phyloP scores from a whole-genome alignment of 768 basidiomycete species.

The Tylopilus vinaceipallidus region DNA sequence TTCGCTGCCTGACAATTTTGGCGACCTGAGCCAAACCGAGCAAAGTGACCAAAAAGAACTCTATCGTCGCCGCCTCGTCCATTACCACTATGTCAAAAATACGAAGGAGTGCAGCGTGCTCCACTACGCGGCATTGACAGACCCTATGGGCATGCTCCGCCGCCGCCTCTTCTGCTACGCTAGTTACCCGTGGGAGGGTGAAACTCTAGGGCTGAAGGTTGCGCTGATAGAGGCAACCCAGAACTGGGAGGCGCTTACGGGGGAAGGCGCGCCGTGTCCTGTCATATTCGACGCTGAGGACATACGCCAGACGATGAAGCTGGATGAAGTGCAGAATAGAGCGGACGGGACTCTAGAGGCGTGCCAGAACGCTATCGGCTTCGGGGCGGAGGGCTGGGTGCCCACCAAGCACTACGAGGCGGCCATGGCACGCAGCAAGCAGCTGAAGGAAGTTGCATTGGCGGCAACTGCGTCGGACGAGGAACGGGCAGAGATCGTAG shows the following conservation, averaged over 20 bases:
- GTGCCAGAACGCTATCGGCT: background rate
- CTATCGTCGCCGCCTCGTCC: background rate
- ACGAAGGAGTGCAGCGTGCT: background rate
- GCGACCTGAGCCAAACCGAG: background rate
- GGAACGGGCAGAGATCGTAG: constrained; percentile 36
- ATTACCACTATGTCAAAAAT: background rate
- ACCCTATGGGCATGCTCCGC: background rate
- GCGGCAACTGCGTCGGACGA: constrained; percentile 28
- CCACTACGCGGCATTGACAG: background rate
- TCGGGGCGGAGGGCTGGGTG: too few species aligned
- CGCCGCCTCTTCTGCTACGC: constrained; percentile 10
- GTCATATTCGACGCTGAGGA: background rate
- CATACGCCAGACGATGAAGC: background rate
- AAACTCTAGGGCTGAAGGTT: background rate
- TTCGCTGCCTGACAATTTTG: background rate
- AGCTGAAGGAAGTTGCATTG: constrained; percentile 24
- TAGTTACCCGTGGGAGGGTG: constrained; percentile 5
- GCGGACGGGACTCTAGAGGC: background rate
- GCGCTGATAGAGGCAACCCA: background rate
- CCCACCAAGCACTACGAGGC: too few species aligned
- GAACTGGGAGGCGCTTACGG: background rate
- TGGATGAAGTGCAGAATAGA: background rate
- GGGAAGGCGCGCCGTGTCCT: background rate
- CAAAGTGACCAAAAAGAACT: background rate
- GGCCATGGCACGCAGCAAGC: background rate